A percentile compares a stretch with the other conserved stretches of the same genome.
phyloP scores from a whole-genome alignment of 495 filamentous ascomycete genomes.

The Penicillium tannophilum region DNA sequence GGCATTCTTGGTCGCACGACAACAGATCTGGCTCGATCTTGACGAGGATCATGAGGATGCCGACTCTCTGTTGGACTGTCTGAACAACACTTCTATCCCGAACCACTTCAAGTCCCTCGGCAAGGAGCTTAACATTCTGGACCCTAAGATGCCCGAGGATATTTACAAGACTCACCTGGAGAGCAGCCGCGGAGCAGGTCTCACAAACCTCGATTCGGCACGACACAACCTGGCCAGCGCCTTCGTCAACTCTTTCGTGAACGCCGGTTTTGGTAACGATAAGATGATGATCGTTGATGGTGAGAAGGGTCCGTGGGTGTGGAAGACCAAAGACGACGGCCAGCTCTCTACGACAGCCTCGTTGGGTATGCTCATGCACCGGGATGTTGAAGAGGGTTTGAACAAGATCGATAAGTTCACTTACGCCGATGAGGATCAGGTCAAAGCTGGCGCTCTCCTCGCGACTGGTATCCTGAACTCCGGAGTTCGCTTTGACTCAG shows the following conservation, averaged over 20 bases:
- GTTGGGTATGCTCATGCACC: conserved; percentile 82
- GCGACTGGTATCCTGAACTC: conserved; percentile 93
- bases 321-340: conserved; percentile 98
- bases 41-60: conserved; percentile 64
- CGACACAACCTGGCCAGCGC: conserved; percentile 93
- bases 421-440: conserved; percentile 77
- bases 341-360: conserved; percentile 97
- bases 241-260: conserved; percentile 96
- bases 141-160: conserved; percentile 95
- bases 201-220: conserved; percentile 94
- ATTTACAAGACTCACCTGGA: conserved; percentile 99
- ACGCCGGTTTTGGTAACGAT: conserved; percentile 92
- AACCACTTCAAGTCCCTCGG: conserved; percentile 92
- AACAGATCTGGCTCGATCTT: conserved; percentile 82
- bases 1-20: conserved; percentile 87
- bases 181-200: conserved; percentile 84
- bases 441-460: conserved; percentile 86
- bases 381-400: conserved; percentile 87
- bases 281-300: conserved; percentile 89
- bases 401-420: conserved; percentile 93
- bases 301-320: conserved; percentile 90
- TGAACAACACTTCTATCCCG: conserved; percentile 83
- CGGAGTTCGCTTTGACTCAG: conserved; percentile 81
- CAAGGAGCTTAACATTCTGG: conserved; percentile 95
- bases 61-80: conserved; percentile 71